phyloP scores from a whole-genome alignment of 352 stramenopile genomes.

The Pythium plurisporium region DNA sequence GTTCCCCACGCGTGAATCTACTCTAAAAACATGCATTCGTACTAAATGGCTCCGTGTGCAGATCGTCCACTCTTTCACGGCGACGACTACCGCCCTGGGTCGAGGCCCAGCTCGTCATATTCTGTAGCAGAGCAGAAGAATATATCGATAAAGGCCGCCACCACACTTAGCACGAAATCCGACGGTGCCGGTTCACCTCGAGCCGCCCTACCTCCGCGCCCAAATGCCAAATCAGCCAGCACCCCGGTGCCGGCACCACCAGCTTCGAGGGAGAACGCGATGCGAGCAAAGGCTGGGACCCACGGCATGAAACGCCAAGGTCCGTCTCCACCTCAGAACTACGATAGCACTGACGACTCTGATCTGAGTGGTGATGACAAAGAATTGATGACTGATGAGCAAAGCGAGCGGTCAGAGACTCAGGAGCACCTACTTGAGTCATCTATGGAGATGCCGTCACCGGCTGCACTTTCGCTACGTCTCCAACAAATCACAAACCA shows the following conservation, averaged over 20 bases:
- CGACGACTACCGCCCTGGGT: slow-evolving; percentile 68
- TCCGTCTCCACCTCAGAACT: not conserved
- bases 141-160: slow-evolving; percentile 14
- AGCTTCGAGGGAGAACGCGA: not conserved
- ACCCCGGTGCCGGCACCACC: not conserved
- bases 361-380: slow-evolving; percentile 1
- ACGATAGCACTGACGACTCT: not conserved
- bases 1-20: not conserved
- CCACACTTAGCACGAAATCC: slow-evolving; percentile 2
- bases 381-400: not conserved
- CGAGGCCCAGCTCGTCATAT: slow-evolving; percentile 65
- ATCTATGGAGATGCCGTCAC: slow-evolving; percentile 45
- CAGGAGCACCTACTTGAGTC: slow-evolving; percentile 30
- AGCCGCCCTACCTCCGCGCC: slow-evolving; percentile 1
- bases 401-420: not conserved
- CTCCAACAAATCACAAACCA: slow-evolving; percentile 24
- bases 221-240: not conserved
- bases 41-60: not conserved
- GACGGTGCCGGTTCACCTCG: not conserved
- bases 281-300: not conserved
- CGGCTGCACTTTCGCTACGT: slow-evolving; percentile 24
- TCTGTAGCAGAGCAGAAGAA: slow-evolving; percentile 39
- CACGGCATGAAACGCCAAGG: not conserved
- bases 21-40: not conserved
- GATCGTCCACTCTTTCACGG: slow-evolving; percentile 63